These are phyloP conservation scores for Pseudofabraea citricarpa DNA, from an alignment of 2,329 filamentous ascomycete genomes.

Conservation along the genomic window DNA sequence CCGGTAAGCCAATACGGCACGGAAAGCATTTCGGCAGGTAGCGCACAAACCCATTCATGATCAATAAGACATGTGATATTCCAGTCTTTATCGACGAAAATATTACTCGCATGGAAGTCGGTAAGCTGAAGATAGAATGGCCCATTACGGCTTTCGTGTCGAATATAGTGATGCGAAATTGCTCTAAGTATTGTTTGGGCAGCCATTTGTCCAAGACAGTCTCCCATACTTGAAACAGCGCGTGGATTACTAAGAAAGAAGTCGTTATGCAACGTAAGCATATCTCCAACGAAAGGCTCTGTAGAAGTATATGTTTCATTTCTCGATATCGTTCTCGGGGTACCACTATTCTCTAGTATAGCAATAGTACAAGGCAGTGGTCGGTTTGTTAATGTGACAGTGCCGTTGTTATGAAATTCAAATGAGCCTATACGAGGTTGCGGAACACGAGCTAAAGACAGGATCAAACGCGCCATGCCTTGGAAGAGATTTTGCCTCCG, in stretches of 20 bases:
- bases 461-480: conserved; percentile 22
- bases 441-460: conserved; percentile 19
- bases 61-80: conserved; percentile 31
- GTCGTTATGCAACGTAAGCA: conserved; percentile 22
- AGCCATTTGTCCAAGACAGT: conserved; percentile 26
- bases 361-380: conserved; percentile 24
- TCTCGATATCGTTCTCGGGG: conserved; percentile 23
- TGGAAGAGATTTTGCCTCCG: conserved; percentile 25
- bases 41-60: conserved; percentile 31
- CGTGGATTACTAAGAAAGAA: conserved; percentile 22
- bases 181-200: conserved; percentile 18
- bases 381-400: conserved; percentile 28
- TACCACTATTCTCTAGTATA: conserved; percentile 30
- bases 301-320: conserved; percentile 27
- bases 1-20: conserved; percentile 29
- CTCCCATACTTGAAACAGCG: conserved; percentile 14
- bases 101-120: conserved; percentile 30
- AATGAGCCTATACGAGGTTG: conserved; percentile 19
- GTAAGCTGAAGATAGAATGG: conserved; percentile 27
- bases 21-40: conserved; percentile 23
- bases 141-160: conserved; percentile 19
- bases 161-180: conserved; percentile 24
- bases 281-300: conserved; percentile 18
- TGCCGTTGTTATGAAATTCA: conserved; percentile 25
- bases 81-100: conserved; percentile 32